Evolutionary conservation across 2,329 filamentous ascomycete genomes (phyloP), one percentile per base, ranked within the genome.

Genomic region (Monosporascus sp.): DNA sequence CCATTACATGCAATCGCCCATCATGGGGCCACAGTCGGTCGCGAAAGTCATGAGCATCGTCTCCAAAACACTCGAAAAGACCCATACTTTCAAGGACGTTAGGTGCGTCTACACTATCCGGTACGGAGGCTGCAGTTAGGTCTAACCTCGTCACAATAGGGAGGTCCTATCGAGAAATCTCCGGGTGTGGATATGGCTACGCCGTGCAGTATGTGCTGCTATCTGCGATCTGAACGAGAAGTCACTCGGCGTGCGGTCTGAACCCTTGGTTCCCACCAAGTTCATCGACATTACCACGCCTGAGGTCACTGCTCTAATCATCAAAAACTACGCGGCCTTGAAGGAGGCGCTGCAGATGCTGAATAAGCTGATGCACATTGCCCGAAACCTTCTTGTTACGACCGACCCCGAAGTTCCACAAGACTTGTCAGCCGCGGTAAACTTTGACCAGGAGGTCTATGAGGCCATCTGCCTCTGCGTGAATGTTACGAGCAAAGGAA

Each of bases 321-420:
- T 85, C 37, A 82, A 82, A 69, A 84, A 87, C 65, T 82, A 85
- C 62, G 75, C 73, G 6, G 73, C 75, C 26, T 75, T 87, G 54
- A 83, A 84, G 62, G 82, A 85, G 55, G 83, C 86, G 54, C 69
- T 87, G 52, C 79, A 81, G 51, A 79, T 83, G 54, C 73, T 87
- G 51, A 86, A 85, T 72, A 86, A 85, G 70, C 72, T 87, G 54
- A 82, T 87, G 80, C 82, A 86, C 56, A 84, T 87, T 62, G 82
- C 83, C 1, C 73, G 84, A 49, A 87, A 87, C 58, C 72, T 87
- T 56, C 74, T 87, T 24, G 84, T 86, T 31, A 85, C 84, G 9
- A 79, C 80, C 7, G 81, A 86, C 62, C 83, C 84, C 14, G 81
- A 85, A 62, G 80, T 86, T 3, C 82, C 84, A 2, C 84, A 87